A percentile compares a stretch with the other conserved stretches of the same genome.
Evolutionary conservation across 2,329 filamentous ascomycete species (phyloP).

Genomic region (Corynespora cassiicola): DNA sequence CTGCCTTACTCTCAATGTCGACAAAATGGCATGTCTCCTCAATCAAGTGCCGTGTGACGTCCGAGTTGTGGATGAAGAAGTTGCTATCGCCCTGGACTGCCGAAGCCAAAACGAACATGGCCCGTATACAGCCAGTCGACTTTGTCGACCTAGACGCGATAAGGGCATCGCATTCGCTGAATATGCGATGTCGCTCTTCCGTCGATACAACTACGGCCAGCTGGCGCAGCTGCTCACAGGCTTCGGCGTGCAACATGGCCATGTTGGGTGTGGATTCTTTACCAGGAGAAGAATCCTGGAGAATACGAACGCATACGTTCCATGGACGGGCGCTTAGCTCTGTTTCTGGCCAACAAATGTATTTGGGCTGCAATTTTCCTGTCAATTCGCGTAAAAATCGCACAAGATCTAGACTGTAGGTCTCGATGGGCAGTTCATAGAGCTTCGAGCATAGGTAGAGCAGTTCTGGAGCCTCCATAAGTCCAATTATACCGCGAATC

Average conservation of each 20-base stretch:
- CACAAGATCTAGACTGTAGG: conserved; percentile 37
- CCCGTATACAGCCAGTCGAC: conserved; percentile 76
- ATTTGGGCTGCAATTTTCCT: conserved; percentile 22
- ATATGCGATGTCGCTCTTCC: conserved; percentile 67
- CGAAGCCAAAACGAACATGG: conserved; percentile 48
- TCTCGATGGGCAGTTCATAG: conserved; percentile 46
- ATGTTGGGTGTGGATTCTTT: conserved; percentile 63
- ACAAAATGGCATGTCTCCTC: conserved; percentile 49
- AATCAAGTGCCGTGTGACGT: conserved; percentile 38
- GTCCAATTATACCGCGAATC: conserved; percentile 57
- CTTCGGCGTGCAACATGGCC: conserved; percentile 69
- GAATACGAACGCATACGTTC: conserved; percentile 68
- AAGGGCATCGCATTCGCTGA: conserved; percentile 71
- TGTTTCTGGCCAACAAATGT: conserved; percentile 17
- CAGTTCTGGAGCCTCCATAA: conserved; percentile 54
- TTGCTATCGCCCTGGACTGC: conserved; percentile 17
- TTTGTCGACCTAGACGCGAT: conserved; percentile 68
- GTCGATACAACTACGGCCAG: conserved; percentile 66
- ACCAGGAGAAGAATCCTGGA: conserved; percentile 72
- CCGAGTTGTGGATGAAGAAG: conserved; percentile 32
- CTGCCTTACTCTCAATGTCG: conserved; percentile 21
- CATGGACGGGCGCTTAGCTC: conserved; percentile 51
- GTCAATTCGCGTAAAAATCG: conserved; percentile 37
- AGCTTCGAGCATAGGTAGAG: conserved; percentile 74
- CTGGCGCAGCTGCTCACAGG: conserved; percentile 65